Conservation (phyloP, 345 rosid species). For the Eucalyptus sp. region DNA sequence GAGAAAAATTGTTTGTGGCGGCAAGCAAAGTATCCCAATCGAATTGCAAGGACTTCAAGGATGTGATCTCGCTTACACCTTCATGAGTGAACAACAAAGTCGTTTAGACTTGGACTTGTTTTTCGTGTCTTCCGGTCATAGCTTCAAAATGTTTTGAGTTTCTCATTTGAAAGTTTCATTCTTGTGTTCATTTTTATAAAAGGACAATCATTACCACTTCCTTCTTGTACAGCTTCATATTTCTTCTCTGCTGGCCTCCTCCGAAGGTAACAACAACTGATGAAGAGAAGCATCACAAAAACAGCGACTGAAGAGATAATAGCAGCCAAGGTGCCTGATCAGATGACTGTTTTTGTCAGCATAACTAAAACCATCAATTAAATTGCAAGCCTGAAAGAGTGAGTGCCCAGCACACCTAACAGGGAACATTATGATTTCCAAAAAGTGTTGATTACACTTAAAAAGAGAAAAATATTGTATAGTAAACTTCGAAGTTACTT, state of each 20-base stretch:
- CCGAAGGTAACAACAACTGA: neutral
- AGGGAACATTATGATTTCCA: neutral
- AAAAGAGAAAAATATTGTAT: neutral
- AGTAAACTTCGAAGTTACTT: neutral
- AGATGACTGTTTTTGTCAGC: neutral
- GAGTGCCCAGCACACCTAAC: neutral
- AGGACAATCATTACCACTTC: neutral
- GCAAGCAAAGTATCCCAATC: conserved; percentile 17
- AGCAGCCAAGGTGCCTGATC: neutral
- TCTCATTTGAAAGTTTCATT: neutral
- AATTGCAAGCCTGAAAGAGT: neutral
- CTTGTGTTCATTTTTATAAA: neutral
- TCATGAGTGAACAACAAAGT: neutral
- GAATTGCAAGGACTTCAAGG: neutral
- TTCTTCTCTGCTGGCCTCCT: neutral
- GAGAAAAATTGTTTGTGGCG: neutral
- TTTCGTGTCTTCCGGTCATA: neutral
- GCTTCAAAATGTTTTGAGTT: neutral
- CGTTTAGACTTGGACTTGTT: neutral
- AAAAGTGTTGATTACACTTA: neutral
- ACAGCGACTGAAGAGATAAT: neutral
- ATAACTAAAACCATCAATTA: neutral
- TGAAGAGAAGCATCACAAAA: neutral
- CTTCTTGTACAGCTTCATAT: neutral
- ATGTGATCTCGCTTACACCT: neutral